phyloP scores from a whole-genome alignment of 768 basidiomycete genomes.

The Psilocybe cubensis region DNA sequence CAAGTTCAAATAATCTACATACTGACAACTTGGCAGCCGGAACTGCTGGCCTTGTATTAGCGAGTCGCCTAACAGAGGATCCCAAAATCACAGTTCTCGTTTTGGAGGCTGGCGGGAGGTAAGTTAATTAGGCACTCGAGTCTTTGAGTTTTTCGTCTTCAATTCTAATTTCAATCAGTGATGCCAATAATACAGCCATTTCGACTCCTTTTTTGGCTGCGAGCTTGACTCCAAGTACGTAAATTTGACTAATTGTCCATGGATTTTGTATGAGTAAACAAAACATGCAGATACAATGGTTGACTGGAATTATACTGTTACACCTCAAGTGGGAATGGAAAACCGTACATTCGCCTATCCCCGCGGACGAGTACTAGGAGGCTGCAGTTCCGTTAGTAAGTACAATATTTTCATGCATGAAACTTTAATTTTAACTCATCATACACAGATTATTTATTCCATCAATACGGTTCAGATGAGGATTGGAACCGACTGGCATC shows the following conservation, averaged over 20 bases:
- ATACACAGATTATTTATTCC: constrained; percentile 35
- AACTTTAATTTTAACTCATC: background rate
- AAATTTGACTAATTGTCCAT: background rate
- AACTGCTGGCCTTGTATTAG: constrained; percentile 58
- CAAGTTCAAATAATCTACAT: too few species aligned
- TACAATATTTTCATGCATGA: constrained; percentile 2
- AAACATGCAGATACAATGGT: constrained; percentile 21
- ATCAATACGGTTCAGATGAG: constrained; percentile 36
- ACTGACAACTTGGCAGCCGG: constrained; percentile 32
- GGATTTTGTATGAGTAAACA: background rate
- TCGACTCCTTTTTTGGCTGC: constrained; percentile 22
- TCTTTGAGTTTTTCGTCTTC: background rate
- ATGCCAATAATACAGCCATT: constrained; percentile 21
- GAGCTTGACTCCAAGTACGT: constrained; percentile 22
- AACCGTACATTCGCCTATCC: constrained; percentile 32
- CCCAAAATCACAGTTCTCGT: constrained; percentile 48
- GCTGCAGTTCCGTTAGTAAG: constrained; percentile 32
- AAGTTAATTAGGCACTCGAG: background rate
- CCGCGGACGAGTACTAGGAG: constrained; percentile 37
- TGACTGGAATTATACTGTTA: constrained; percentile 38
- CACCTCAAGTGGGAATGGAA: constrained; percentile 31
- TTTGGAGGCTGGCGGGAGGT: constrained; percentile 62
- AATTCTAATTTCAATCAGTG: constrained; percentile 6
- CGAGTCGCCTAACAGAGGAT: constrained; percentile 55
- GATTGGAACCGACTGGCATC: constrained; percentile 39